Evolutionary conservation across 805 yeast species (phyloP).

Genomic region (Lachancea sp.): DNA sequence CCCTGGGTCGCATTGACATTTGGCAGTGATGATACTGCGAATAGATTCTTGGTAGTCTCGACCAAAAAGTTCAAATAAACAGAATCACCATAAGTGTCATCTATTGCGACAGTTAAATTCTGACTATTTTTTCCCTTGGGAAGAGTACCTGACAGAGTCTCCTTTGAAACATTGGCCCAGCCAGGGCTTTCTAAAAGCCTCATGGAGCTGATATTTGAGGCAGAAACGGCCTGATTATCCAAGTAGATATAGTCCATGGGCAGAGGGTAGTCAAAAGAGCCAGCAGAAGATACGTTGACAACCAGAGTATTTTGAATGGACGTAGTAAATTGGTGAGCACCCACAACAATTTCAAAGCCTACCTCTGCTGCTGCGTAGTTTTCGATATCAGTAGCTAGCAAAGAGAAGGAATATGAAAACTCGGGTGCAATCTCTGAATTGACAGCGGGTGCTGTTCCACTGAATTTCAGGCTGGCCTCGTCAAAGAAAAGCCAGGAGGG

Average conservation of each 20-base stretch:
- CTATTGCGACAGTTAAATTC: conserved; percentile 48
- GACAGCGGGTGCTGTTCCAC: conserved; percentile 84
- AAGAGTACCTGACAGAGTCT: conserved; percentile 47
- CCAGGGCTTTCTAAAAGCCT: conserved; percentile 47
- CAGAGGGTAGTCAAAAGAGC: conserved; percentile 45
- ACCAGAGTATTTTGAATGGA: conserved; percentile 48
- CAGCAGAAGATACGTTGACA: conserved; percentile 63
- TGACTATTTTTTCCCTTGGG: conserved; percentile 40
- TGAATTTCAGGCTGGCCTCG: conserved; percentile 52
- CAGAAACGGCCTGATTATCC: conserved; percentile 48
- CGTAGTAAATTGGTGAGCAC: conserved; percentile 80
- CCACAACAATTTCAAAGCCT: conserved; percentile 67
- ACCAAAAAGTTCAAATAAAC: conserved; percentile 54
- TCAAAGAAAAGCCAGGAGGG: conserved; percentile 87
- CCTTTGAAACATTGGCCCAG: conserved; percentile 47
- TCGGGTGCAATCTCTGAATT: conserved; percentile 89
- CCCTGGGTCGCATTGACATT: conserved; percentile 66
- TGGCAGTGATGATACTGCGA: conserved; percentile 47
- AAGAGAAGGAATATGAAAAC: conserved; percentile 54
- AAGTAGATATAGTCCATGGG: conserved; percentile 60
- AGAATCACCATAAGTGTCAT: conserved; percentile 54
- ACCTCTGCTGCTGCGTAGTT: conserved; percentile 71
- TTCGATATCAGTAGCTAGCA: conserved; percentile 71
- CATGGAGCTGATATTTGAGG: conserved; percentile 50
- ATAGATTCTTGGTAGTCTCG: conserved; percentile 46